phyloP scores from a whole-genome alignment of 805 yeast genomes.

The Lipomyces spencermartinsiae region DNA sequence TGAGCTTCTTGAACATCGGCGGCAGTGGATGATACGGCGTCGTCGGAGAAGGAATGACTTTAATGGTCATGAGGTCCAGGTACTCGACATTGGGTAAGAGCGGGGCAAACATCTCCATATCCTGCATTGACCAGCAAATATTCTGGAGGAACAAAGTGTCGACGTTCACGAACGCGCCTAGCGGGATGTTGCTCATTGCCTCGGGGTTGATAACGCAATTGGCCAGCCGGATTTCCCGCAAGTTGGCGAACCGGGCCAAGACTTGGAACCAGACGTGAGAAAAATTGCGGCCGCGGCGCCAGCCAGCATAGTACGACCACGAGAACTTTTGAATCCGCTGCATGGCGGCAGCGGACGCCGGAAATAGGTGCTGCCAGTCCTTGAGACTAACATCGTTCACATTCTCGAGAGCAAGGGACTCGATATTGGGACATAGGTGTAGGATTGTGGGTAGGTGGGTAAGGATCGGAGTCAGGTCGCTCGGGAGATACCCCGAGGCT shows the following conservation, averaged over 20 bases:
- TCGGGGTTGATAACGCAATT: constrained; percentile 31
- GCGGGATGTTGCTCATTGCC: constrained; percentile 20
- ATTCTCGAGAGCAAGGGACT: constrained; percentile 33
- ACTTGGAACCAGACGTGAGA: constrained; percentile 35
- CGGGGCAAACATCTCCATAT: constrained; percentile 32
- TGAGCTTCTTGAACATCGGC: constrained; percentile 29
- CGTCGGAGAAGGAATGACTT: constrained; percentile 33
- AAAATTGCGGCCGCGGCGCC: constrained; percentile 38
- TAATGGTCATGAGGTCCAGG: constrained; percentile 34
- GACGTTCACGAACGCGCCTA: constrained; percentile 17
- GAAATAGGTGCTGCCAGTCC: constrained; percentile 37
- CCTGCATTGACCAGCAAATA: constrained; percentile 33
- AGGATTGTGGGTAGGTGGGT: constrained; percentile 37
- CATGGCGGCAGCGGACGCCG: constrained; percentile 32
- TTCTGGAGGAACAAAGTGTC: constrained; percentile 27
- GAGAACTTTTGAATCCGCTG: constrained; percentile 21
- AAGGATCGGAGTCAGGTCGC: constrained; percentile 32
- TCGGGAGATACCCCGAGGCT: constrained; percentile 38
- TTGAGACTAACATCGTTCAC: constrained; percentile 28
- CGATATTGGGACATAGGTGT: constrained; percentile 35
- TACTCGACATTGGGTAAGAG: constrained; percentile 27
- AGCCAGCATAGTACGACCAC: constrained; percentile 37
- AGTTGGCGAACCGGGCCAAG: constrained; percentile 25
- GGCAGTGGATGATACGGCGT: constrained; percentile 36
- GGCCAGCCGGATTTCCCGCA: constrained; percentile 30